Evolutionary conservation across 2,329 filamentous ascomycete genomes (phyloP).

Genomic region (Aspergillus ustus): DNA sequence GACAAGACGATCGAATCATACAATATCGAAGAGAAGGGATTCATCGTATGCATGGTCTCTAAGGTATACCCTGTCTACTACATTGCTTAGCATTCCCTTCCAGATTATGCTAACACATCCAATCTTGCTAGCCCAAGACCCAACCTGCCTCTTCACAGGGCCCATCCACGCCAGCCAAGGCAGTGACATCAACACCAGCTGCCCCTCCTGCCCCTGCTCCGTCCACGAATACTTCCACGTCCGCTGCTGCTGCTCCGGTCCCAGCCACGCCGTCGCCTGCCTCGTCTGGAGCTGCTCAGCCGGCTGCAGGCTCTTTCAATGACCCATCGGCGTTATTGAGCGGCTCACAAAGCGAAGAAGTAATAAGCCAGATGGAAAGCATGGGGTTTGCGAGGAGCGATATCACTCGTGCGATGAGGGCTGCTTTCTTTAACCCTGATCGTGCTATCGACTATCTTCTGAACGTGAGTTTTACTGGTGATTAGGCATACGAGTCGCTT

Average conservation of each 20-base stretch:
- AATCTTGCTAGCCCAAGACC: slow-evolving; percentile 69
- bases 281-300: slow-evolving; percentile 50
- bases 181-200: slow-evolving; percentile 48
- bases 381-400: slow-evolving; percentile 93
- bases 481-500: background rate
- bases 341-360: slow-evolving; percentile 78
- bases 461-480: slow-evolving; percentile 62
- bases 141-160: slow-evolving; percentile 47
- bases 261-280: slow-evolving; percentile 55
- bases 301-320: slow-evolving; percentile 56
- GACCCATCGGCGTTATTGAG: slow-evolving; percentile 84
- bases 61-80: slow-evolving; percentile 67
- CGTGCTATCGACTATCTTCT: slow-evolving; percentile 95
- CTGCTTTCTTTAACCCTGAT: slow-evolving; percentile 95
- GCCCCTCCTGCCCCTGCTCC: slow-evolving; percentile 58
- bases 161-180: slow-evolving; percentile 45
- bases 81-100: background rate
- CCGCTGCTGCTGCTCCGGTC: slow-evolving; percentile 46
- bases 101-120: slow-evolving; percentile 26
- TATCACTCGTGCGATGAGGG: slow-evolving; percentile 92
- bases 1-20: slow-evolving; percentile 95
- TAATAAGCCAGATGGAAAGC: slow-evolving; percentile 89
- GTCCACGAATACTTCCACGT: slow-evolving; percentile 48
- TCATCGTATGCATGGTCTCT: slow-evolving; percentile 97
- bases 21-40: slow-evolving; percentile 99